phyloP scores from a whole-genome alignment of 2,329 filamentous ascomycete genomes.

The Apiospora koreana region DNA sequence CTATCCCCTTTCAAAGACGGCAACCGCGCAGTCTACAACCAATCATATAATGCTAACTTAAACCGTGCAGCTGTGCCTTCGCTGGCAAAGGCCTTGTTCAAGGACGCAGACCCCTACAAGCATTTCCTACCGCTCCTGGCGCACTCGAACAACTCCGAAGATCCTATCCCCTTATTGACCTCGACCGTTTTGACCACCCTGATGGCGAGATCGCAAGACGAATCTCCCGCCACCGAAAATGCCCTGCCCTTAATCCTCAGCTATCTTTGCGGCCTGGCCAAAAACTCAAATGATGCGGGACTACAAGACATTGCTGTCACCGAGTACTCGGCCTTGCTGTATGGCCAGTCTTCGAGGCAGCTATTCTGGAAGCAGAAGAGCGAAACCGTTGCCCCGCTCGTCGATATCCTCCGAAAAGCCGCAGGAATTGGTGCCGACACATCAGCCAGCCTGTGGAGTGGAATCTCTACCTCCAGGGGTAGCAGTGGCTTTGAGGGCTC shows the following conservation, averaged over 20 bases:
- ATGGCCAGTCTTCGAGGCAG: slow-evolving; percentile 70
- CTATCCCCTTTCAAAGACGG: neutral
- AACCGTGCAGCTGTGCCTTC: slow-evolving; percentile 68
- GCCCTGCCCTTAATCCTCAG: slow-evolving; percentile 81
- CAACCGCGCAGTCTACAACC: neutral
- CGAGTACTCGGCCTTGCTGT: slow-evolving; percentile 82
- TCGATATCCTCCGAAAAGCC: slow-evolving; percentile 80
- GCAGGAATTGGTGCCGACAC: slow-evolving; percentile 69
- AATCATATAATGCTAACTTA: slow-evolving; percentile 13
- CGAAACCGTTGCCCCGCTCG: slow-evolving; percentile 79
- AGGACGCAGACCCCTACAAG: slow-evolving; percentile 76
- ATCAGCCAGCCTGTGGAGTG: slow-evolving; percentile 63
- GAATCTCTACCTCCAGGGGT: slow-evolving; percentile 48
- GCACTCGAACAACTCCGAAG: slow-evolving; percentile 72
- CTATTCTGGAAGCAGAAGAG: slow-evolving; percentile 90
- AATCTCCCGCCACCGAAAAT: slow-evolving; percentile 63
- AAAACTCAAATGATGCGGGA: slow-evolving; percentile 77
- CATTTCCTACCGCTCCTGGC: slow-evolving; percentile 81
- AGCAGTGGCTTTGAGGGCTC: slow-evolving; percentile 63
- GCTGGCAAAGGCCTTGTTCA: slow-evolving; percentile 74
- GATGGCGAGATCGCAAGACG: slow-evolving; percentile 67
- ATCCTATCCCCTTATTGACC: slow-evolving; percentile 85
- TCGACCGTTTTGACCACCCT: slow-evolving; percentile 84
- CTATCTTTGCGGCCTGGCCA: slow-evolving; percentile 82
- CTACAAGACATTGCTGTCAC: slow-evolving; percentile 95